Evolutionary conservation across 1,284 basidiomycete genomes (phyloP).

Genomic region (Trichosporon ovoides): DNA sequence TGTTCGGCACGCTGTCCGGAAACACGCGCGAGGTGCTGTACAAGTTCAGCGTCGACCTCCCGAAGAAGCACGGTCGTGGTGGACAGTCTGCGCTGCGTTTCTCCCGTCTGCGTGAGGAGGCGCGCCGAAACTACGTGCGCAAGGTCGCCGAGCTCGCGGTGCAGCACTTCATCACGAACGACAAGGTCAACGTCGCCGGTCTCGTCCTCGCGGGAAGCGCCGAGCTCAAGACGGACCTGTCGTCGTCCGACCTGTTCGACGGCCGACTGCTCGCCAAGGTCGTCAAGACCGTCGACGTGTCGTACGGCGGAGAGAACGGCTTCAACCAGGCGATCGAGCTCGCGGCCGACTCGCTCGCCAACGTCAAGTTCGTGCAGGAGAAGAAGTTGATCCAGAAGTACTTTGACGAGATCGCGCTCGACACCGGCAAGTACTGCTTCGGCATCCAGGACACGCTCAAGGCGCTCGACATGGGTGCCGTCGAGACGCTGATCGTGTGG

Average conservation of each 20-base stretch:
- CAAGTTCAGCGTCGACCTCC: slow-evolving; percentile 98
- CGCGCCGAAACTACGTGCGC: slow-evolving; percentile 98
- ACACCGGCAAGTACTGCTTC: slow-evolving; percentile 97
- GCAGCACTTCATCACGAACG: slow-evolving; percentile 95
- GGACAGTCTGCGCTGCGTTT: slow-evolving; percentile 99
- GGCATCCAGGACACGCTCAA: slow-evolving; percentile 97
- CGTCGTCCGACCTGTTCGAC: slow-evolving; percentile 96
- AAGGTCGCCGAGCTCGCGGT: slow-evolving; percentile 97
- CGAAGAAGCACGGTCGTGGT: slow-evolving; percentile 99
- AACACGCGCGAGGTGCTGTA: slow-evolving; percentile 97
- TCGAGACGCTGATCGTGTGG: slow-evolving; percentile 98
- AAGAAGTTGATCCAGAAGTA: slow-evolving; percentile 96
- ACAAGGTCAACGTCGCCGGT: slow-evolving; percentile 97
- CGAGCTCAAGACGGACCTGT: slow-evolving; percentile 98
- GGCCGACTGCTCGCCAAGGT: slow-evolving; percentile 78
- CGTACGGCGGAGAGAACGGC: slow-evolving; percentile 97
- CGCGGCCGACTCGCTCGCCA: slow-evolving; percentile 87
- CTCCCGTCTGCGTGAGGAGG: slow-evolving; percentile 98
- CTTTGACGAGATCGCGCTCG: slow-evolving; percentile 98
- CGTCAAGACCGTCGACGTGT: slow-evolving; percentile 97
- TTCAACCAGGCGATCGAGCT: slow-evolving; percentile 99
- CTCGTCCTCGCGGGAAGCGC: slow-evolving; percentile 96
- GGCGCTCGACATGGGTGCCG: slow-evolving; percentile 90
- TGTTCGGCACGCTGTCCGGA: slow-evolving; percentile 92
- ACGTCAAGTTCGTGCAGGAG: slow-evolving; percentile 99